These are phyloP conservation scores for Verticillium tricorpus DNA, from an alignment of 2,329 filamentous ascomycete genomes.

Conservation along the genomic window DNA sequence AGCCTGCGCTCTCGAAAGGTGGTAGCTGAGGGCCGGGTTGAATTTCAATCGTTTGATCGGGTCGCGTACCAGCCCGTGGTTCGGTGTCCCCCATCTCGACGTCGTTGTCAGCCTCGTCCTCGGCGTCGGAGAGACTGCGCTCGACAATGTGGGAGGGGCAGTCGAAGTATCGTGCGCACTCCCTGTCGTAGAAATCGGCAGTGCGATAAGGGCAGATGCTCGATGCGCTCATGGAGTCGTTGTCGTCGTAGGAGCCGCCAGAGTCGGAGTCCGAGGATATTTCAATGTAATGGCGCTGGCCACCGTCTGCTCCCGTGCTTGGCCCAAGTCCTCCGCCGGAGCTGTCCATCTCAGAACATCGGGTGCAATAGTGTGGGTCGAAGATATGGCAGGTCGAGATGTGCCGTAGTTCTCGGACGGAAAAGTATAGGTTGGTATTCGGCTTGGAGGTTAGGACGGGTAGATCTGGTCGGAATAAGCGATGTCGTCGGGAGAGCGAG, in stretches of 20 bases:
- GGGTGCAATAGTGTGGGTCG: slow-evolving; percentile 3
- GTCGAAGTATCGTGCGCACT: slow-evolving; percentile 44
- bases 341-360: slow-evolving; percentile 28
- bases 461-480: background rate
- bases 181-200: slow-evolving; percentile 31
- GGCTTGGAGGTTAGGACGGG: background rate
- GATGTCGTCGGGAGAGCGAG: background rate
- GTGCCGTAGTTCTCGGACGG: background rate
- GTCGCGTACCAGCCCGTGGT: background rate
- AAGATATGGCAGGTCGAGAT: background rate
- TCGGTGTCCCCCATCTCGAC: background rate
- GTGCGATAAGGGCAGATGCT: slow-evolving; percentile 34
- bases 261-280: slow-evolving; percentile 20
- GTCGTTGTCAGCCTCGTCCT: slow-evolving; percentile 9
- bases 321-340: slow-evolving; percentile 19
- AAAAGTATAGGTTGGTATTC: background rate
- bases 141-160: slow-evolving; percentile 42
- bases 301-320: slow-evolving; percentile 14
- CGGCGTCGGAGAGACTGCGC: slow-evolving; percentile 28
- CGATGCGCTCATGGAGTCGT: slow-evolving; percentile 13
- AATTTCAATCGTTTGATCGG: background rate
- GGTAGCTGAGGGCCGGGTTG: background rate
- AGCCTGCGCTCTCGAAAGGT: background rate
- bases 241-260: slow-evolving; percentile 36
- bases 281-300: slow-evolving; percentile 11